Evolutionary conservation across 495 filamentous ascomycete species (phyloP), one percentile per base, ranked within the genome.

Genomic region (Darksidea phi): DNA sequence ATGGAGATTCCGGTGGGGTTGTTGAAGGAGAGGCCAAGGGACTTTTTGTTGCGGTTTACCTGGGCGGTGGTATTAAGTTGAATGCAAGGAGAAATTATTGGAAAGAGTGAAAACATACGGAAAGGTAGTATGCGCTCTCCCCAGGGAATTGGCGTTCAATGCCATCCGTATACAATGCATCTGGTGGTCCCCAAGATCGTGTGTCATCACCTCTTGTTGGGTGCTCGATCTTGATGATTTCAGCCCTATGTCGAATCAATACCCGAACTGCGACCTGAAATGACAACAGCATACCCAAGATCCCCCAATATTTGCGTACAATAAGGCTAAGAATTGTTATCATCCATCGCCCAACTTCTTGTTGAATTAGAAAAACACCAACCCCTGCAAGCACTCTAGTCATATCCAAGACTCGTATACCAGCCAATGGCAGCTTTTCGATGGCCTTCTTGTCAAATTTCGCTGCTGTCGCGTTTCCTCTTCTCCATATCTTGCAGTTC

Each of bases 151-250:
- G 46, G 28, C 63, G 57, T 28, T 64, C 55, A 32, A 59, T 43
- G 10, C 63, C 63, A 42, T 66, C 63, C 21, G 48, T 43, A 46
- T 66, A 66, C 15, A 50, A 50, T 15, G 57, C 57, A 45, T 66
- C 56, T 43, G 63, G 63, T 37, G 63, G 63, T 24, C 63, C 63
- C 63, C 63, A 66, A 6, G 63, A 60, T n/a, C 63, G 18, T 3
- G 63, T 66, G 34, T 66, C 63, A 28, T 66, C 63, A 25, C 24
- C 72, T 66, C 18, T 60, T 70, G 54, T 72, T 61, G 62, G 69
- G 26, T 70, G 61, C 53, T 74, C 72, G 56, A 74, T 61, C 45
- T 74, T 74, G 53, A 71, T 70, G 15, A 69, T 60, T 41, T 69
- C 64, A 6, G 64, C 64, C 6, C 64, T 61, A 32, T 7, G 7